Evolutionary conservation across 805 yeast species (phyloP).

Genomic region (Ogataea parapolymorpha): DNA sequence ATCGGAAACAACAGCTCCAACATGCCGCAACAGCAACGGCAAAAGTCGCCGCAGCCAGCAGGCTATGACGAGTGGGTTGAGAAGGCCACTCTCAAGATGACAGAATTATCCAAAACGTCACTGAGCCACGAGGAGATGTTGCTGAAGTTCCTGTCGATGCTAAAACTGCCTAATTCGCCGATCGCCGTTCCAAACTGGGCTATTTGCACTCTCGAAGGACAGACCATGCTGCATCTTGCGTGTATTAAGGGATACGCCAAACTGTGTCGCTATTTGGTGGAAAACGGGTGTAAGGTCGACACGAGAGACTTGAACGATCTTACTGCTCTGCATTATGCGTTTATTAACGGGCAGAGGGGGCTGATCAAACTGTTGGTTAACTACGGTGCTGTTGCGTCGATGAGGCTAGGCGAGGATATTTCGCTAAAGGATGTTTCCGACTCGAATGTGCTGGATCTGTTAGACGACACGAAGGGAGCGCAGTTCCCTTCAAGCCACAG

Average conservation of each 20-base stretch:
- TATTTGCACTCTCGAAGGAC: conserved; percentile 77
- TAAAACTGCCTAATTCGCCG: conserved; percentile 64
- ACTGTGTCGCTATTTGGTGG: conserved; percentile 61
- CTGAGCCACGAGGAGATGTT: conserved; percentile 49
- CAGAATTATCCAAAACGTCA: conserved; percentile 42
- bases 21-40: conserved; percentile 16
- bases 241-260: conserved; percentile 66
- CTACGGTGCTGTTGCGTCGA: conserved; percentile 58
- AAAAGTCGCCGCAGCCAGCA: conserved; percentile 11
- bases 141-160: conserved; percentile 50
- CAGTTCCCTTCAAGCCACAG: conserved; percentile 10
- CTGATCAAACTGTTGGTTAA: conserved; percentile 59
- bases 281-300: conserved; percentile 63
- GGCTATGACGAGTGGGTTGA: conserved; percentile 46
- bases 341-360: conserved; percentile 67
- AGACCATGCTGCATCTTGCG: conserved; percentile 84
- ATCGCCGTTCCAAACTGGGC: conserved; percentile 69
- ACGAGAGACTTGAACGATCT: conserved; percentile 74
- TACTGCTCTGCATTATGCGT: conserved; percentile 87
- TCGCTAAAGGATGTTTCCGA: conserved; percentile 41
- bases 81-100: conserved; percentile 49
- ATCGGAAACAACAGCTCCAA: conserved; percentile 59
- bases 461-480: conserved; percentile 17
- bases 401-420: conserved; percentile 50
- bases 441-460: conserved; percentile 36